Percentiles rank a stretch among this genome's conserved stretches.
Evolutionary conservation across 208 protist species (phyloP).

Genomic region (Porcisia deanei): DNA sequence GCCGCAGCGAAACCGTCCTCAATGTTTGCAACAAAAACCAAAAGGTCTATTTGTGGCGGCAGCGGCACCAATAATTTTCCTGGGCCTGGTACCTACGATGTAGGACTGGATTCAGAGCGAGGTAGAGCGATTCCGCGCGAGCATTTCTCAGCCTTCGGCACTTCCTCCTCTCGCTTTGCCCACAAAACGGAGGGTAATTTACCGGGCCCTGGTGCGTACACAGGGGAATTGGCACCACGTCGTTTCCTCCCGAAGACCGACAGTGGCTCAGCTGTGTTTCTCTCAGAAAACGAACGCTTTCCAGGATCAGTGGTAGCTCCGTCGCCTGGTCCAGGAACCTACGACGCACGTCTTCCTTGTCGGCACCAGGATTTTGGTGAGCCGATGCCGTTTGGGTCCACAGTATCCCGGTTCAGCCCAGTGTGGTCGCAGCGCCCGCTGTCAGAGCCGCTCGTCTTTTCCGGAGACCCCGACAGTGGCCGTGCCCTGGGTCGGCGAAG

Average conservation of each 20-base stretch:
- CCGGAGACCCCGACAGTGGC: conserved; percentile 15
- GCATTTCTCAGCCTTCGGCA: conserved; percentile 69
- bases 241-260: conserved; percentile 31
- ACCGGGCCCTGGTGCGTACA: conserved; percentile 79
- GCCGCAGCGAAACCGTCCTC: conserved; percentile 72
- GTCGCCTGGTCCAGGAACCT: conserved; percentile 67
- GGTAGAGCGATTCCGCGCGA: conserved; percentile 15
- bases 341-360: conserved; percentile 35
- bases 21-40: conserved; percentile 79
- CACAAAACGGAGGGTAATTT: conserved; percentile 16
- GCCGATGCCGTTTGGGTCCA: conserved; percentile 64
- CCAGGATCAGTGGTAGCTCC: conserved; percentile 9
- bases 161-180: conserved; percentile 50
- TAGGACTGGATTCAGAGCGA: conserved; percentile 9
- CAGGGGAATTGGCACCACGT: conserved; percentile 70
- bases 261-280: conserved; percentile 53
- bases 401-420: conserved; percentile 58
- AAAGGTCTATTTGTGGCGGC: conserved; percentile 27
- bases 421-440: conserved; percentile 19
- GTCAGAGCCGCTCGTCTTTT: conserved; percentile 21
- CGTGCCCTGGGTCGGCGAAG: conserved; percentile 3
- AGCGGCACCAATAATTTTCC: conserved; percentile 35
- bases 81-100: conserved; percentile 77
- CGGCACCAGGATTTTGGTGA: conserved; percentile 46
- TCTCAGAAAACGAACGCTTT: conserved; percentile 54